Evolutionary conservation across 371 early-diverging fungal species (phyloP).

Genomic region (Circinella umbellata): DNA sequence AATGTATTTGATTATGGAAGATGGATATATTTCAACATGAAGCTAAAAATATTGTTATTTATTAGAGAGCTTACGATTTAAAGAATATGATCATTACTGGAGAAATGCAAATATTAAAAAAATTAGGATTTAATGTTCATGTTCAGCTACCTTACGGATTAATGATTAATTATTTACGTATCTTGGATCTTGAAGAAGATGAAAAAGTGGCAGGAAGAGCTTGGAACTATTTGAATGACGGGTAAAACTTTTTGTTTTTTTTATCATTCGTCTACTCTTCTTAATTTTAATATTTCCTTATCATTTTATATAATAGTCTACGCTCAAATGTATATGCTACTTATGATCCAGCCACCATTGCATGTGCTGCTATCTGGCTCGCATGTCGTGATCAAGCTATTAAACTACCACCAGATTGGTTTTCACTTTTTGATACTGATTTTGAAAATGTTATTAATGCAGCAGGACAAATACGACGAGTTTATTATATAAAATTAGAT

Average conservation of each 20-base stretch:
- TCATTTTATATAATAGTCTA: slow-evolving; percentile 47
- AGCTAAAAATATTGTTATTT: not conserved
- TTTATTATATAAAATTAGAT: slow-evolving; percentile 59
- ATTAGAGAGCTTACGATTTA: slow-evolving; percentile 70
- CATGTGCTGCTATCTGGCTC: slow-evolving; percentile 88
- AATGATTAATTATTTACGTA: slow-evolving; percentile 91
- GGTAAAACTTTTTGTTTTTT: slow-evolving; percentile 42
- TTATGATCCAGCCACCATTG: slow-evolving; percentile 88
- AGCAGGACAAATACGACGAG: slow-evolving; percentile 62
- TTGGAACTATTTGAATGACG: slow-evolving; percentile 92
- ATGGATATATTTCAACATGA: not conserved
- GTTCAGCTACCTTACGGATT: slow-evolving; percentile 94
- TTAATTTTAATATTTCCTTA: not conserved
- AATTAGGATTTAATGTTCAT: slow-evolving; percentile 93
- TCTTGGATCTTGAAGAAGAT: slow-evolving; percentile 78
- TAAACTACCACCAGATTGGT: slow-evolving; percentile 83
- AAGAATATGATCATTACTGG: slow-evolving; percentile 79
- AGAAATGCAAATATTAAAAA: slow-evolving; percentile 87
- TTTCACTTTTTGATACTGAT: slow-evolving; percentile 84
- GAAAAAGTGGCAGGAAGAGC: slow-evolving; percentile 77
- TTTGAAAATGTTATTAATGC: slow-evolving; percentile 66
- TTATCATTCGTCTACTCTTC: not conserved
- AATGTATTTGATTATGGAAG: no score
- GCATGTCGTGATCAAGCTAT: slow-evolving; percentile 73
- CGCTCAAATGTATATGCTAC: slow-evolving; percentile 82